These are phyloP conservation scores for Andrographis paniculata DNA, from an alignment of 305 asterid genomes.

Conservation along the genomic window DNA sequence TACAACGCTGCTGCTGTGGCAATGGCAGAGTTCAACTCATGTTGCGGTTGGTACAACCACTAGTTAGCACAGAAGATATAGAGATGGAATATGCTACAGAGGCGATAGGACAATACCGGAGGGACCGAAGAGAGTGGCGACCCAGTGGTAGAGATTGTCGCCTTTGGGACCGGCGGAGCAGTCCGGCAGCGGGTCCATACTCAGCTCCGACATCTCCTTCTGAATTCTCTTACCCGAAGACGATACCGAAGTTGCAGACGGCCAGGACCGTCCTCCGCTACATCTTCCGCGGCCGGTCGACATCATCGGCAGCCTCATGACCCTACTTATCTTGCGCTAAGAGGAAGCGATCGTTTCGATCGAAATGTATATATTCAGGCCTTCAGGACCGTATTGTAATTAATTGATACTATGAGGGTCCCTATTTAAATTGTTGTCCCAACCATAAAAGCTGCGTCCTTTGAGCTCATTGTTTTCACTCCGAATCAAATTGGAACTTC, in stretches of 20 bases:
- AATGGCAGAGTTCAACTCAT: conserved; percentile 1
- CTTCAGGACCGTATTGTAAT: too few relatives aligned
- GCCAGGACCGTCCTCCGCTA: conserved; percentile 76
- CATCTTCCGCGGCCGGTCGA: conserved; percentile 20
- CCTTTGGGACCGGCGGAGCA: conserved; percentile 93
- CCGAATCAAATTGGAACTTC: too few relatives aligned
- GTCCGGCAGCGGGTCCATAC: conserved; percentile 37
- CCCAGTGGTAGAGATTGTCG: conserved; percentile 95
- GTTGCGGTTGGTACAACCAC: background rate
- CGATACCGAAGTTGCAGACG: conserved; percentile 82
- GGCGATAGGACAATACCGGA: conserved; percentile 37
- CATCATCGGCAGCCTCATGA: background rate
- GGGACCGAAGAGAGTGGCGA: conserved; percentile 88
- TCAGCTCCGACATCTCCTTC: conserved; percentile 86
- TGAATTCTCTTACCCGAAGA: conserved; percentile 84
- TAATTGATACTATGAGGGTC: too few relatives aligned
- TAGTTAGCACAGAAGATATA: background rate
- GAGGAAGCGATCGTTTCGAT: too few relatives aligned
- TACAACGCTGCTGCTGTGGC: background rate
- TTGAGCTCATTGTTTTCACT: too few relatives aligned
- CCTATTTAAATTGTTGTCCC: too few relatives aligned
- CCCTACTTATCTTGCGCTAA: conserved; percentile 1
- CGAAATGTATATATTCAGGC: too few relatives aligned
- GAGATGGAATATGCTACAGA: conserved; percentile 3
- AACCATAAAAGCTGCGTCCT: too few relatives aligned